Evolutionary conservation across 495 filamentous ascomycete genomes (phyloP).

Genomic region (Rusavskia elegans): DNA sequence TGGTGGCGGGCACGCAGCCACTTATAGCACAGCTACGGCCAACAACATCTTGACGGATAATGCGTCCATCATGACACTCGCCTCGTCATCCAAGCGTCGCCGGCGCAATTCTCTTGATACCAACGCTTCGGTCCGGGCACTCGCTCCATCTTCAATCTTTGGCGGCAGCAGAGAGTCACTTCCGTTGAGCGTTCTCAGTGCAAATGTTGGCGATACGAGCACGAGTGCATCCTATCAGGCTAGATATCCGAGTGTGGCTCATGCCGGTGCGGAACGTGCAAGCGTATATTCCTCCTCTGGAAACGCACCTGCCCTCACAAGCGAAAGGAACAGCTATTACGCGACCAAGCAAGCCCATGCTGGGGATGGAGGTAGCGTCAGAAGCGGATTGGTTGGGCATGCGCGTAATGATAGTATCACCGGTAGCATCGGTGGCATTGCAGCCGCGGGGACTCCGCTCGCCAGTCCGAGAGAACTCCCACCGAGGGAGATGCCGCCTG

Average conservation of each 20-base stretch:
- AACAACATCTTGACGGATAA: conserved; percentile 89
- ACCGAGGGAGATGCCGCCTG: conserved; percentile 12
- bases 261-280: conserved; percentile 58
- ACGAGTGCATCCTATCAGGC: conserved; percentile 37
- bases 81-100: conserved; percentile 81
- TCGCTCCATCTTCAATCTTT: conserved; percentile 83
- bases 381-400: conserved; percentile 64
- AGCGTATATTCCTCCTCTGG: conserved; percentile 79
- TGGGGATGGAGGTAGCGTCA: conserved; percentile 63
- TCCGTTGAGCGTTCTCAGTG: conserved; percentile 75
- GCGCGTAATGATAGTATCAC: conserved; percentile 66
- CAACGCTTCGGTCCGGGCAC: conserved; percentile 82
- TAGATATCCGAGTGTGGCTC: conserved; percentile 40
- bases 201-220: conserved; percentile 46
- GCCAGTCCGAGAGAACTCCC: conserved; percentile 34
- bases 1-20: conserved; percentile 48
- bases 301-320: conserved; percentile 41
- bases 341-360: conserved; percentile 44
- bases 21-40: conserved; percentile 77
- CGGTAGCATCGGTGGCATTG: conserved; percentile 50
- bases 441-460: conserved; percentile 39
- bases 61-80: conserved; percentile 89
- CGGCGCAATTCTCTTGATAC: conserved; percentile 86
- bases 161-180: conserved; percentile 79
- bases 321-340: conserved; percentile 72